phyloP scores from a whole-genome alignment of 495 filamentous ascomycete species.

The Pseudomonodictys pantanalensis region DNA sequence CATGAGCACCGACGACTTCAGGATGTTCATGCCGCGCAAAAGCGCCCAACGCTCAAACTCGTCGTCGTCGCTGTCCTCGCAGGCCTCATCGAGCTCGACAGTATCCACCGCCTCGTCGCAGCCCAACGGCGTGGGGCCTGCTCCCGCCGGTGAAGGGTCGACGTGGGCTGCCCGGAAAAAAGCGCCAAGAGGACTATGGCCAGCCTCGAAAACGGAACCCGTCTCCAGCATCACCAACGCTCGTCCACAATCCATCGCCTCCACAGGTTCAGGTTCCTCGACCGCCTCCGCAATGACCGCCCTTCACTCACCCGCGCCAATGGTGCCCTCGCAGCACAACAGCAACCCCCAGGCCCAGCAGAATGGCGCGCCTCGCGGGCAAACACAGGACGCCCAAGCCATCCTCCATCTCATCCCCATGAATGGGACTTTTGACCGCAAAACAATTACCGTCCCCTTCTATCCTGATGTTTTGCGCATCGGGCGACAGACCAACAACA shows the following conservation, averaged over 20 bases:
- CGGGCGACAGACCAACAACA: conserved; percentile 93
- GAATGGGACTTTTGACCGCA: conserved; percentile 94
- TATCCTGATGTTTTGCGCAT: conserved; percentile 86
- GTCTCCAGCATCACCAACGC: conserved; percentile 61
- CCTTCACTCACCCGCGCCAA: conserved; percentile 70
- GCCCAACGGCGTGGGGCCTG: conserved; percentile 49
- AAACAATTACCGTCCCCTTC: conserved; percentile 88
- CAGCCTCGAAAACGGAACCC: conserved; percentile 64
- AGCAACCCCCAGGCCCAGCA: conserved; percentile 55
- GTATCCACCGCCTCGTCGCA: conserved; percentile 46
- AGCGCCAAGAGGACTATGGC: conserved; percentile 66
- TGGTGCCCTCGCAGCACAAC: conserved; percentile 71
- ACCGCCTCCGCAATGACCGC: conserved; percentile 66
- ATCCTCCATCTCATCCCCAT: conserved; percentile 79
- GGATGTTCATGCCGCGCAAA: conserved; percentile 85
- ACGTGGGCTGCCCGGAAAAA: conserved; percentile 61
- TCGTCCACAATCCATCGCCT: conserved; percentile 60
- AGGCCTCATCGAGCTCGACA: conserved; percentile 42
- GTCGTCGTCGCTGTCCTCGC: conserved; percentile 65
- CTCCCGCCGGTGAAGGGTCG: conserved; percentile 36
- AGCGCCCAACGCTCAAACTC: conserved; percentile 81
- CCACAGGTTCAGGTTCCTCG: conserved; percentile 62
- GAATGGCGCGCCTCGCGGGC: conserved; percentile 62
- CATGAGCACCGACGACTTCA: conserved; percentile 83
- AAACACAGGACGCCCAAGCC: conserved; percentile 60